These are phyloP conservation scores for Cladosporium sp. DNA, from an alignment of 2,329 filamentous ascomycete genomes.

Conservation along the genomic window DNA sequence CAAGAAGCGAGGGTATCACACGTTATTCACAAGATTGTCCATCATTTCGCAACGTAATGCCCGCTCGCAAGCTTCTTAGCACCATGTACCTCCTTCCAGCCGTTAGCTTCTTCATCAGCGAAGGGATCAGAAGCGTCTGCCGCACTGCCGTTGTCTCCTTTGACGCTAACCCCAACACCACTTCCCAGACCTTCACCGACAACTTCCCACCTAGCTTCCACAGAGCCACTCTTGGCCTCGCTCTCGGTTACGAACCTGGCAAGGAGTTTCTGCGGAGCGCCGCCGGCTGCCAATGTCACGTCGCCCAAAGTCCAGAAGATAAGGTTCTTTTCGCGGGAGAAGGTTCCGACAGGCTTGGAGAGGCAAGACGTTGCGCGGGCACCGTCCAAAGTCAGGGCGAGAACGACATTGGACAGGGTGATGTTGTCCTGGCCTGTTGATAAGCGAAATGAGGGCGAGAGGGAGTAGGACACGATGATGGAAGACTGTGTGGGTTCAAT, in stretches of 20 bases:
- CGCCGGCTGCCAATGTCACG: slow-evolving; percentile 59
- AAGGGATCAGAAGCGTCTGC: slow-evolving; percentile 61
- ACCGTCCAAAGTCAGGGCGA: slow-evolving; percentile 67
- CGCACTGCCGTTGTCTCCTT: slow-evolving; percentile 38
- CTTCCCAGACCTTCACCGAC: slow-evolving; percentile 52
- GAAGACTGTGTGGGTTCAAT: slow-evolving; percentile 80
- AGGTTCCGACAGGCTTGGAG: slow-evolving; percentile 75
- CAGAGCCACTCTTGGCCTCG: slow-evolving; percentile 65
- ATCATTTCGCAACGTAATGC: slow-evolving; percentile 51
- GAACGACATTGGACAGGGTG: slow-evolving; percentile 67
- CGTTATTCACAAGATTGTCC: not conserved
- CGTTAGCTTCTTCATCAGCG: slow-evolving; percentile 54
- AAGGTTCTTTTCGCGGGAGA: slow-evolving; percentile 69
- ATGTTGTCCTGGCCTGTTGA: slow-evolving; percentile 36
- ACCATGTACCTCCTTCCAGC: slow-evolving; percentile 65
- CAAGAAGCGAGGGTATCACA: not conserved
- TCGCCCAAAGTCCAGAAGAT: slow-evolving; percentile 80
- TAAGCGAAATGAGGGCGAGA: slow-evolving; percentile 67
- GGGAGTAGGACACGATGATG: slow-evolving; percentile 75
- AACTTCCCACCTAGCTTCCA: slow-evolving; percentile 82
- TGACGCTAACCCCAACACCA: slow-evolving; percentile 56
- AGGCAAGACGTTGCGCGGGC: slow-evolving; percentile 62
- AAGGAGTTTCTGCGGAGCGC: slow-evolving; percentile 67
- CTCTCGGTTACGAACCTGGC: slow-evolving; percentile 75
- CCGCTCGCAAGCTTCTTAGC: slow-evolving; percentile 68